Evolutionary conservation across 805 yeast species (phyloP), one percentile per base, ranked within the genome.

Genomic region (Schizosaccharomyces lindneri): DNA sequence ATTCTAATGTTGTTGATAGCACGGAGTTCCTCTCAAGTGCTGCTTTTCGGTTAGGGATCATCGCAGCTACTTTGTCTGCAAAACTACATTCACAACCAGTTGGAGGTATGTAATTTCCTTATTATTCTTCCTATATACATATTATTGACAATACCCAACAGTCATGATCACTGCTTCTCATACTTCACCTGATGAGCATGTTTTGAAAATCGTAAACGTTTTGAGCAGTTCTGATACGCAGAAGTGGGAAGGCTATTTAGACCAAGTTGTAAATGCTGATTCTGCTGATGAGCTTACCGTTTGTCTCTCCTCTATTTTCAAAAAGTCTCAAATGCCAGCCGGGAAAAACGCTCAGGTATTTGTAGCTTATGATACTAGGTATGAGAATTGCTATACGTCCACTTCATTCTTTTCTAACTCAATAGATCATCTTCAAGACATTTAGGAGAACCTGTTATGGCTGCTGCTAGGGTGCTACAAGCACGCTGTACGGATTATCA

Each of bases 161-260:
- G 83, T 89, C 17, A 90, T 93, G 97, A 82, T 93, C 68, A 93
- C 79, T 1, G 73, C 73, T 15, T 67, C 71, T 48, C 76, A 73
- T 64, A 73, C 73, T 64, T 75, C 69, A 7, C 73, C 97, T 0
- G 75, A 75, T 55, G 97, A 89, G 70, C 88, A 87, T 67, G 96
- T 95, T 32, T 90, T 87, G 60, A 90, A 90, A 72, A 76, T 93
- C n/a, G 87, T 90, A 29, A 97, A 90, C 66, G 97, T 97, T 0
- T 73, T 64, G 69, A 97, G 97, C 31, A 87, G 85, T 64, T 89
- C 89, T 97, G 77, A 89, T 66, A 84, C 80, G 62, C 80, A 81
- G 62, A 67, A 76, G 5, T 93, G 98, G 98, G 98, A 93, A 69
- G 72, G 76, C 0, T 73, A 80, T 64, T 95, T 95, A 17, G 86